Evolutionary conservation across 1,284 basidiomycete species (phyloP).

Genomic region (Erythrobasidium hasegawianum): DNA sequence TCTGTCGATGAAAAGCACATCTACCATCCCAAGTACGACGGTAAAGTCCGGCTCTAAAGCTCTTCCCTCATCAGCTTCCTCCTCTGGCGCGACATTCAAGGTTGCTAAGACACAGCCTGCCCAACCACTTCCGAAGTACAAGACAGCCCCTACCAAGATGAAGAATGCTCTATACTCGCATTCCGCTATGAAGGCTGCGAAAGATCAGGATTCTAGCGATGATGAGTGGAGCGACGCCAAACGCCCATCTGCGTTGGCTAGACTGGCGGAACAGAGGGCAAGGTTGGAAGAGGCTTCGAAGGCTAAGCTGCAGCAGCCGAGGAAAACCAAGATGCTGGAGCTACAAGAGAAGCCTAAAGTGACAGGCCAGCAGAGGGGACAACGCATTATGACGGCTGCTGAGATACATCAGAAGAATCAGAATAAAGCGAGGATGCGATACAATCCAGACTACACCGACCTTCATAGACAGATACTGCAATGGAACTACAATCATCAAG

Average conservation of each 20-base stretch:
- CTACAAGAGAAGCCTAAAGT: constrained; percentile 46
- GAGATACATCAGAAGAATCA: constrained; percentile 62
- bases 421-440: constrained; percentile 58
- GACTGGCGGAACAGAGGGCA: constrained; percentile 4
- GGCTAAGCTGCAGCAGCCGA: constrained; percentile 53
- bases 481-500: constrained; percentile 60
- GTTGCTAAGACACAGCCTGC: constrained; percentile 59
- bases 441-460: constrained; percentile 74
- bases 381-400: constrained; percentile 53
- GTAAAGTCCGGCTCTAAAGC: background rate
- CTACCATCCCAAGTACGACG: no score
- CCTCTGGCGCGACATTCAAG: constrained; percentile 59
- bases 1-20: background rate
- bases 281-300: background rate
- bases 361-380: constrained; percentile 49
- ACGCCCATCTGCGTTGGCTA: background rate
- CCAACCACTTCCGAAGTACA: constrained; percentile 46
- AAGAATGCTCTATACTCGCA: constrained; percentile 37
- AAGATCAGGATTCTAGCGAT: constrained; percentile 18
- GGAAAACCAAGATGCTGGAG: constrained; percentile 68
- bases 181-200: constrained; percentile 34
- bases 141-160: constrained; percentile 27
- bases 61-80: background rate
- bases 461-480: constrained; percentile 77
- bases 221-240: constrained; percentile 15